phyloP scores from a whole-genome alignment of 257 asterid species.

The Solanum corneliomulleri region DNA sequence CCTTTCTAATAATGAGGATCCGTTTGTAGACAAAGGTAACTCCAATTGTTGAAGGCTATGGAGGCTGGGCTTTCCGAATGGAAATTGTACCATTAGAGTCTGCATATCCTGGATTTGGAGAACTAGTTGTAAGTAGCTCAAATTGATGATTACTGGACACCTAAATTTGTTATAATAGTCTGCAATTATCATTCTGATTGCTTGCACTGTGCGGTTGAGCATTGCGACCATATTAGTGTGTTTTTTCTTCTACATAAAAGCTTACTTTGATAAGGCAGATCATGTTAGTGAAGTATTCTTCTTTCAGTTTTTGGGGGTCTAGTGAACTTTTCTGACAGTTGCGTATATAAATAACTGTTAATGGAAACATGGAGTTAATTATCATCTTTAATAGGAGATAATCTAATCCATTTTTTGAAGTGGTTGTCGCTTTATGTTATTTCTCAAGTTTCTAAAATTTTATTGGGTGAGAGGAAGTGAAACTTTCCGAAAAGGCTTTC shows the following conservation, averaged over 20 bases:
- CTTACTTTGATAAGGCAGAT: not conserved
- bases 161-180: not conserved
- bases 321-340: not conserved
- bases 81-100: slow-evolving; percentile 96
- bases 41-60: slow-evolving; percentile 96
- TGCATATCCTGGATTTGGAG: slow-evolving; percentile 94
- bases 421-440: not conserved
- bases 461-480: not conserved
- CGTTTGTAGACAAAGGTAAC: slow-evolving; percentile 84
- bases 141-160: not conserved
- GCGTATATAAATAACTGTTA: not conserved
- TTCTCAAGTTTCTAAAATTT: not conserved
- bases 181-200: not conserved
- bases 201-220: not conserved
- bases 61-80: slow-evolving; percentile 96
- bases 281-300: not conserved
- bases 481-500: not conserved
- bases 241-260: not conserved
- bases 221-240: not conserved
- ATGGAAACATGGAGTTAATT: not conserved
- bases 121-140: slow-evolving; percentile 67
- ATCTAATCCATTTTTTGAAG: not conserved
- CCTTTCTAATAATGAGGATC: slow-evolving; percentile 7
- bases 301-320: not conserved
- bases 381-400: not conserved